Conservation (phyloP, 345 rosid species). For the Salix exigua region DNA sequence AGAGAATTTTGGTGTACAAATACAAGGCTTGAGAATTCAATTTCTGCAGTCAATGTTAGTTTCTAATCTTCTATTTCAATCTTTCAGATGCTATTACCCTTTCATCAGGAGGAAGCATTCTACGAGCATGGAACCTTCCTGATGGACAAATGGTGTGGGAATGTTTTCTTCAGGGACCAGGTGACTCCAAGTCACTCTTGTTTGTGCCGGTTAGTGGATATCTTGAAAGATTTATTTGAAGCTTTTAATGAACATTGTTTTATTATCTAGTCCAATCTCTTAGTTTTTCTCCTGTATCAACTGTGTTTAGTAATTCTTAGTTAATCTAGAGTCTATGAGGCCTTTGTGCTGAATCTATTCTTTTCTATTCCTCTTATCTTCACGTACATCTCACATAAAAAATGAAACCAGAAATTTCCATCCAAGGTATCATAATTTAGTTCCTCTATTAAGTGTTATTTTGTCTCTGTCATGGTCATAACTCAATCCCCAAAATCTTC, state of each 20-base stretch:
- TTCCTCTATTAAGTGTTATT: background rate
- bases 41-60: background rate
- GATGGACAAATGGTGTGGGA: slow-evolving; percentile 99
- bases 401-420: background rate
- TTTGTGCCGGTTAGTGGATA: slow-evolving; percentile 55
- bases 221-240: background rate
- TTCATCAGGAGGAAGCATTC: slow-evolving; percentile 68
- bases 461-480: background rate
- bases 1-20: background rate
- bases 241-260: background rate
- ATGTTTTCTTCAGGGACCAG: slow-evolving; percentile 54
- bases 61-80: slow-evolving; percentile 11
- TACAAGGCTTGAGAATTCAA: background rate
- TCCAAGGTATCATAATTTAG: background rate
- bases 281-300: background rate
- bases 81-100: slow-evolving; percentile 77
- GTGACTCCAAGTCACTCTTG: slow-evolving; percentile 57
- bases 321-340: background rate
- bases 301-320: background rate
- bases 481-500: background rate
- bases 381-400: background rate
- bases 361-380: background rate
- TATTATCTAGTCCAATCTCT: no score
- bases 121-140: slow-evolving; percentile 98
- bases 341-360: background rate